Base-by-base conservation (phyloP, 192 early-diverging fungal species). In the Linnemannia schmuckeri region DNA sequence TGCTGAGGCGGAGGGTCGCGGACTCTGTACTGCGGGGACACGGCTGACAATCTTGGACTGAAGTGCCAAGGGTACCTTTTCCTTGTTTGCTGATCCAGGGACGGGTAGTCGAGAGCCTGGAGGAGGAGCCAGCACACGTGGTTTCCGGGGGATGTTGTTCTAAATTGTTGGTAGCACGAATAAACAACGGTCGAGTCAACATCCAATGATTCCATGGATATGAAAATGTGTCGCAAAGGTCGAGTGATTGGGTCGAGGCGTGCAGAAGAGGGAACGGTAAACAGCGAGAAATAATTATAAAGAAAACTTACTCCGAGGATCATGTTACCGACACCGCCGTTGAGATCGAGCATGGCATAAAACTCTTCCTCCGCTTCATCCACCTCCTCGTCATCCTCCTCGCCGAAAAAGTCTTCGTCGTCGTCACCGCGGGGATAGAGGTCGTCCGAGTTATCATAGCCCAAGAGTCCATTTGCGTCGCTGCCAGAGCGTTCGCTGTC, bases 141-240 rank as follows among this genome's bases (percentile, higher is more conserved):
- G 84, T 57, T 87, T 87, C 38, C 84, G 73, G 33, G 84, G 84
- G n/a, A 87, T 81, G 52, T 87, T 87, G 49, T 81, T 87, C 84
- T 87, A 72, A 63, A 37, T 20, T 18, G 55, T 57, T 57, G 55
- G 72, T 76, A 38, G 24, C 13, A 66, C 9, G 38, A 61, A 8
- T n/a, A 30, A n/a, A 40, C 33, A 78, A 22, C 3, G 30, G 68
- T 24, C 4, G n/a, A 54, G 37, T 37, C 35, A 72, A 74, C 37
- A 73, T 74, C 22, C 72, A n/a, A 73, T 61, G n/a, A 22, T 42
- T 42, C 47, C 2, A 17, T 18, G 17, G 47, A 49, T 49, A 49
- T 40, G 27, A 52, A 37, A 57, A 40, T 35, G 46, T 44, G 40
- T 4, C 52, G 68, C 7, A 47, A 35, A 22, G 47, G 55, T 27